These are phyloP conservation scores for Mycena citricolor DNA, from an alignment of 1,284 basidiomycete genomes.

Conservation along the genomic window DNA sequence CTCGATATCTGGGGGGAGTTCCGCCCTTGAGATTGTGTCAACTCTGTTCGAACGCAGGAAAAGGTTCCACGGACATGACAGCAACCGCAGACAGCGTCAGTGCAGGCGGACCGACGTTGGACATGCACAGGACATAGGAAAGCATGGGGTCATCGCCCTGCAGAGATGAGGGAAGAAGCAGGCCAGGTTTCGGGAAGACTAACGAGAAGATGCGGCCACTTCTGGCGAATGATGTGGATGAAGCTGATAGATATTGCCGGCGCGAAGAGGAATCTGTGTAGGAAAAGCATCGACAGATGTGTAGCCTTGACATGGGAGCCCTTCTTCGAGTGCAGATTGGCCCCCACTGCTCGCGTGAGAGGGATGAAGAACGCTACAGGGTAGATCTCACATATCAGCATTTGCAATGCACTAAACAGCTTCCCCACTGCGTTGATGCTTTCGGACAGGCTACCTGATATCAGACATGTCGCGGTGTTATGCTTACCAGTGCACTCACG, in stretches of 20 bases:
- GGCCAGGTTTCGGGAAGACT: not conserved
- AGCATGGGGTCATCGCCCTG: slow-evolving; percentile 22
- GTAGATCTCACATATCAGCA: slow-evolving; percentile 17
- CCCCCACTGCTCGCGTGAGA: slow-evolving; percentile 12
- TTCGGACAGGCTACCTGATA: slow-evolving; percentile 10
- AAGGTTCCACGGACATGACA: slow-evolving; percentile 14
- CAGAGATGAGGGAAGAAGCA: not conserved
- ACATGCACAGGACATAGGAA: slow-evolving; percentile 15
- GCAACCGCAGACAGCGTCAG: slow-evolving; percentile 19
- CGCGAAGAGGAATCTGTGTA: slow-evolving; percentile 18
- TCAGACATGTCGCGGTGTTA: too few species aligned
- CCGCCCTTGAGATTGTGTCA: slow-evolving; percentile 10
- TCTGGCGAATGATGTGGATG: slow-evolving; percentile 14
- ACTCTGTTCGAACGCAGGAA: too few species aligned
- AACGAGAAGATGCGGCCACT: slow-evolving; percentile 18
- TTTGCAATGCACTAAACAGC: slow-evolving; percentile 22
- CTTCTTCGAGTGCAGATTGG: slow-evolving; percentile 21
- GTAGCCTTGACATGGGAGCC: slow-evolving; percentile 8
- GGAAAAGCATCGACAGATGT: slow-evolving; percentile 19
- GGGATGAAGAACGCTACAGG: not conserved
- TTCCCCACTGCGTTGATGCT: slow-evolving; percentile 21
- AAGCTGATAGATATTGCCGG: slow-evolving; percentile 20
- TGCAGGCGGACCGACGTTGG: slow-evolving; percentile 19
- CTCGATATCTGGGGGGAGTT: slow-evolving; percentile 13
- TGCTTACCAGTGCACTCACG: slow-evolving; percentile 7